These are phyloP conservation scores for Fonsecaea monophora DNA, from an alignment of 2,329 filamentous ascomycete genomes.

Conservation along the genomic window DNA sequence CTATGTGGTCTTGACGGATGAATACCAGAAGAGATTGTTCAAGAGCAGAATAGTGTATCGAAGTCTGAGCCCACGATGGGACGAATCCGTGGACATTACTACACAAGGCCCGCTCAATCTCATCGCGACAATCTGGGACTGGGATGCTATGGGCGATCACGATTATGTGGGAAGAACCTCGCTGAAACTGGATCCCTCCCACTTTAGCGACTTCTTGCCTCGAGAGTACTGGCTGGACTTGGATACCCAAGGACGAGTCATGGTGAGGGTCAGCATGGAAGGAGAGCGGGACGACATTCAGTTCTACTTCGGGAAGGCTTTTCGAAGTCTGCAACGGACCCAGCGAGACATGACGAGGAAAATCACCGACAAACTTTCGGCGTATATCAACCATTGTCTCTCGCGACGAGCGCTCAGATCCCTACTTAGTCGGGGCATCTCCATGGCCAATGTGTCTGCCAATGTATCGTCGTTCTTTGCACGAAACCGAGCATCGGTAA, in stretches of 20 bases:
- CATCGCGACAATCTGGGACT: constrained; percentile 97
- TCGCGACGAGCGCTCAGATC: constrained; percentile 79
- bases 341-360: constrained; percentile 98
- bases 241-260: constrained; percentile 87
- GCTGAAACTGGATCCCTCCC: constrained; percentile 94
- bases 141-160: constrained; percentile 95
- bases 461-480: constrained; percentile 73
- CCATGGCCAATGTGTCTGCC: constrained; percentile 75
- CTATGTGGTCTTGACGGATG: constrained; percentile 94
- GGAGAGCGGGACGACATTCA: constrained; percentile 97
- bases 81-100: constrained; percentile 95
- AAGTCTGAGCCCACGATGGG: constrained; percentile 93
- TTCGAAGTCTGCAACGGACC: constrained; percentile 90
- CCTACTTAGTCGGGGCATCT: constrained; percentile 75
- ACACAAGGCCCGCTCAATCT: constrained; percentile 90
- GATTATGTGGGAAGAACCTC: constrained; percentile 98
- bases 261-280: constrained; percentile 97
- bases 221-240: constrained; percentile 97
- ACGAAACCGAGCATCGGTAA: constrained; percentile 53
- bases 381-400: constrained; percentile 88
- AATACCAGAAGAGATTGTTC: constrained; percentile 94
- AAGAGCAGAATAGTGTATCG: constrained; percentile 93
- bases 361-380: constrained; percentile 96
- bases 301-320: constrained; percentile 97
- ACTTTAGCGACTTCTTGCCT: constrained; percentile 94